Evolutionary conservation across 352 stramenopile genomes (phyloP).

Genomic region (Globisporangium paddicum): DNA sequence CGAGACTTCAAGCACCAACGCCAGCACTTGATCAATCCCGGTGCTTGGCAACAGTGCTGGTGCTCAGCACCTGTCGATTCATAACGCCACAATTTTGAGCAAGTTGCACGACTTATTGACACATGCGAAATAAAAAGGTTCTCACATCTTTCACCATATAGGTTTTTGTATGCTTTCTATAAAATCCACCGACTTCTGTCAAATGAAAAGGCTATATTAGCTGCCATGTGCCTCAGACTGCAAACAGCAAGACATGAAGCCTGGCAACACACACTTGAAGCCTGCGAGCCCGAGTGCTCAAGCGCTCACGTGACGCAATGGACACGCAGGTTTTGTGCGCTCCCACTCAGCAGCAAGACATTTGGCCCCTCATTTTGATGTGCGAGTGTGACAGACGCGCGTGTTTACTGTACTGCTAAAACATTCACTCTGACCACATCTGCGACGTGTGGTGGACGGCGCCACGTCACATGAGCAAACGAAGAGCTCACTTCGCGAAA

Average conservation of each 20-base stretch:
- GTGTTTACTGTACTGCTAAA: neutral
- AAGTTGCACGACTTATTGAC: too few relatives aligned
- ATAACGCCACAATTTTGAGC: too few relatives aligned
- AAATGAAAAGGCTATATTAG: neutral
- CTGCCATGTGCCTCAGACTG: neutral
- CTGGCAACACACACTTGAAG: neutral
- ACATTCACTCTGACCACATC: neutral
- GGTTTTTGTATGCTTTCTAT: neutral
- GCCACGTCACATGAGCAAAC: neutral
- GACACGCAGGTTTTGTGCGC: neutral
- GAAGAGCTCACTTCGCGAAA: neutral
- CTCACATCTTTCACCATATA: neutral
- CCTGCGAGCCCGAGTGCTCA: neutral
- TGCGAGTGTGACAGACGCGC: neutral
- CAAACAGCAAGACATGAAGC: too few relatives aligned
- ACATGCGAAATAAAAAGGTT: too few relatives aligned
- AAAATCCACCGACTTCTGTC: neutral
- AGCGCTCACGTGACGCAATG: neutral
- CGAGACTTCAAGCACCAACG: neutral
- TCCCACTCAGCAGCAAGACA: too few relatives aligned
- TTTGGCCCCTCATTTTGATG: neutral
- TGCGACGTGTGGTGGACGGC: neutral
- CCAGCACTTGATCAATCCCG: neutral
- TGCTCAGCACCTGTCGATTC: neutral
- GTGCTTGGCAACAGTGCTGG: neutral